A percentile compares a stretch with the other conserved stretches of the same genome.
phyloP scores from a whole-genome alignment of 768 basidiomycete species.

The Auricularia heimuer region DNA sequence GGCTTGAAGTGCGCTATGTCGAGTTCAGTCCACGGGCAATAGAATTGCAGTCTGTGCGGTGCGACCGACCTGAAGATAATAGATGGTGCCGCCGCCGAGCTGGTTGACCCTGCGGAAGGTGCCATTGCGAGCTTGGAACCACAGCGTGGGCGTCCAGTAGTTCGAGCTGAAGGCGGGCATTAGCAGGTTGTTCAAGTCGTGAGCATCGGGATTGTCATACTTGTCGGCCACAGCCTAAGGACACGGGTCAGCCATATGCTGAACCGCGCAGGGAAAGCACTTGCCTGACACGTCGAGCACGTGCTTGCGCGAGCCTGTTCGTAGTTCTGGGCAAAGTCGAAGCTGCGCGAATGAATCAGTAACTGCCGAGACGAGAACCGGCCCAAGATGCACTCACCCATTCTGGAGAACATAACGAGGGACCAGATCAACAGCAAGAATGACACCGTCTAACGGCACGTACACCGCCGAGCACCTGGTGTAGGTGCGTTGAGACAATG shows the following conservation, averaged over 20 bases:
- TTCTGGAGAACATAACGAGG: not conserved
- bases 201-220: not conserved
- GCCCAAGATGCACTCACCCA: not conserved
- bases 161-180: not conserved
- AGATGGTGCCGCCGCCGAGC: slow-evolving; percentile 4
- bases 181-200: not conserved
- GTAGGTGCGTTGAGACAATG: not conserved
- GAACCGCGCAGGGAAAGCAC: not conserved
- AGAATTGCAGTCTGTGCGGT: too few relatives aligned
- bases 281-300: slow-evolving; percentile 5
- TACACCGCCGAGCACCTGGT: not conserved
- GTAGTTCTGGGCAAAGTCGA: slow-evolving; percentile 1
- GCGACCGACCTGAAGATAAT: slow-evolving; percentile 4
- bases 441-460: not conserved
- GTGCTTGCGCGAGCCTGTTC: not conserved
- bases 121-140: slow-evolving; percentile 8
- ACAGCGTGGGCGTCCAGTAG: slow-evolving; percentile 7
- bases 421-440: not conserved
- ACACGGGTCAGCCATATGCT: not conserved
- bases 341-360: not conserved
- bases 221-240: not conserved
- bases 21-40: not conserved
- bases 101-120: slow-evolving; percentile 6
- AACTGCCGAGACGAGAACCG: too few relatives aligned
- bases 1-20: not conserved